Base-by-base conservation (phyloP, 2,329 filamentous ascomycete genomes). In the Chalaropsis thielavioides region DNA sequence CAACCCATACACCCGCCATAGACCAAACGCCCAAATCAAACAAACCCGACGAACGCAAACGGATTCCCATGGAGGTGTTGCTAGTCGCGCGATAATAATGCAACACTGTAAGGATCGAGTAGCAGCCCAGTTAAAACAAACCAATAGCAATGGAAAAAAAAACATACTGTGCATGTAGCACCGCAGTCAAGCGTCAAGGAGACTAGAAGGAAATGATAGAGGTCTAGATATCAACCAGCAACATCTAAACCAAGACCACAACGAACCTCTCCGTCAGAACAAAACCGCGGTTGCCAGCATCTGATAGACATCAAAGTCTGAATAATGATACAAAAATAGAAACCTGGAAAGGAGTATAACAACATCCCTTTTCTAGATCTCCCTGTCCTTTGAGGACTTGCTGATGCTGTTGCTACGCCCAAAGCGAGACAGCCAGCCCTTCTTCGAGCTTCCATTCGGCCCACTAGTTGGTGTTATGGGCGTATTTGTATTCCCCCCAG, bases 351-450 rank as follows among this genome's bases (percentile, higher is more conserved):
- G 24, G 22, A 17, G 38, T 15, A 44, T 17, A 43, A 46, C 15
- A 49, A 31, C n/a, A 2, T 24, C 59, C 38, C 22, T 49, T 31
- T 66, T 64, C 46, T 61, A 44, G 2, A 13, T 54, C 35, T 49
- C 46, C 51, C 44, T 58, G 7, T 64, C 65, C 35, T 43, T 64
- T 4, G 51, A 38, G 31, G 40, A 56, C 65, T 67, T 65, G 11
- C 31, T 61, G 24, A 65, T 41, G 40, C 66, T 67, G 51, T 65
- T 67, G 43, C 66, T 67, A 24, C 66, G 63, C 24, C 66, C 66
- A 58, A 67, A 67, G 19, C 63, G 56, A 15, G 66, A 58, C 60
- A 67, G 40, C 66, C 66, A 67, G 17, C 63, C 61, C 54, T 65
- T 65, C 35, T 65, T 67, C 13, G 66, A 61, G 3, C 58, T 31